Base-by-base conservation (phyloP, 2,329 filamentous ascomycete genomes). In the Fonsecaea monophora region DNA sequence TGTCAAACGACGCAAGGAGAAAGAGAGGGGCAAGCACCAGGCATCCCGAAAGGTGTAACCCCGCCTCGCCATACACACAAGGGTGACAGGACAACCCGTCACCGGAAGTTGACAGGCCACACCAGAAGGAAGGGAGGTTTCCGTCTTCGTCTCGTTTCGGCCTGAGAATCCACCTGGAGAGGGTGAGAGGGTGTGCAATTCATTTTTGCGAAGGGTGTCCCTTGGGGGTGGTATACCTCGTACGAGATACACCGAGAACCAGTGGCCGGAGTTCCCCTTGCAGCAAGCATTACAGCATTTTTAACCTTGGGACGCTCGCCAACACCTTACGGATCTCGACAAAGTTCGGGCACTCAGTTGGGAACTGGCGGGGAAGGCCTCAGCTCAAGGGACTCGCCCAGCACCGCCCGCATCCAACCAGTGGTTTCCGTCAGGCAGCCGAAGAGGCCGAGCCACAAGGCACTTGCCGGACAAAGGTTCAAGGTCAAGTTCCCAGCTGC, bases 51-150 rank as follows among this genome's bases (percentile, higher is more conserved):
- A 40, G 50, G 60, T 56, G 60, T 62, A 32, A 18, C 37, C 60
- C 50, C 25, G 25, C 25, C 25, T 25, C 50, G 21, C 50, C 62
- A 55, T 54, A 58, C 54, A 25, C 25, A 25, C 25, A 25, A 25
- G 25, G 1, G 25, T 25, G 25, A 40, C 59, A 37, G 59, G 45
- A 40, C 64, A 25, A 40, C 64, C 50, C 34, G 45, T 50, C 45
- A 54, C 53, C 53, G 53, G 53, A 45, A 48, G 53, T 66, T 59
- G 64, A 59, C 64, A 66, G 60, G 64, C 62, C 38, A 56, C 59
- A 66, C 54, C 48, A 18, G 60, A 37, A 50, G 35, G 56, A 50
- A 40, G 60, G 37, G 25, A 45, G 32, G 60, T 42, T 58, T 66
- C 64, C 64, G 64, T 58, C 25, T 13, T 59, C 25, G 54, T n/a